Evolutionary conservation across 257 asterid genomes (phyloP), one percentile per base, ranked within the genome.

Genomic region (Lithospermum erythrorhizon): DNA sequence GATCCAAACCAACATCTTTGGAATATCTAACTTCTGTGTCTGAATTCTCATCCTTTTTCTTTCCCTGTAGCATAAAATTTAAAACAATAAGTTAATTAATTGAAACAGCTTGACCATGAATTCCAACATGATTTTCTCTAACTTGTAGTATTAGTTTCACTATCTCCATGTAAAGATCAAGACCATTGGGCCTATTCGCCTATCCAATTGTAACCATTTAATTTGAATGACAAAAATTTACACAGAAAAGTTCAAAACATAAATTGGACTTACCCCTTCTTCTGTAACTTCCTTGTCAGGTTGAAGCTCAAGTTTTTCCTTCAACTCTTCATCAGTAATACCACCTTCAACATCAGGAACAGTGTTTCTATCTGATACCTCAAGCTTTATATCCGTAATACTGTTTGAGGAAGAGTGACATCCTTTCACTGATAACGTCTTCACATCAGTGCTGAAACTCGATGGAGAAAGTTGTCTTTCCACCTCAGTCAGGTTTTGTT

Each of bases 1-100:
- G 97, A 64, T 89, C 95, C 65, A 84, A 72, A n/a, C 94, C 95
- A 32, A 84, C 81, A 68, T 89, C 90, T 77, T 67, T 89, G 23
- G 80, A 85, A 29, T 47, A 51, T 77, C 73, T 87, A 5, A 72
- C 64, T 58, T 80, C 63, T 51, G 61, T 75, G 19, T 68, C 57
- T 47, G 61, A 69, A 70, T 76, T 78, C 30, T 41, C 58, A 57
- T 71, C 84, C 6, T 54, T 65, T 71, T 76, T 78, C 62, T 64
- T 68, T 35, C 21, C 72, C 91, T 84, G 77, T 71, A 55, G 35
- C 59, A 21, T 60, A 37, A 63, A 48, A 11, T 41, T 30, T 53
- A 54, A 6, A 27, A 32, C 52, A 49, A 64, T 21, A 32, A 61
- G 20, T 30, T n/a, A 24, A 55, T 53, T 51, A 10, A 17, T 5